Evolutionary conservation across 179 eudicot species (phyloP).

Genomic region (Beta macrorhiza): DNA sequence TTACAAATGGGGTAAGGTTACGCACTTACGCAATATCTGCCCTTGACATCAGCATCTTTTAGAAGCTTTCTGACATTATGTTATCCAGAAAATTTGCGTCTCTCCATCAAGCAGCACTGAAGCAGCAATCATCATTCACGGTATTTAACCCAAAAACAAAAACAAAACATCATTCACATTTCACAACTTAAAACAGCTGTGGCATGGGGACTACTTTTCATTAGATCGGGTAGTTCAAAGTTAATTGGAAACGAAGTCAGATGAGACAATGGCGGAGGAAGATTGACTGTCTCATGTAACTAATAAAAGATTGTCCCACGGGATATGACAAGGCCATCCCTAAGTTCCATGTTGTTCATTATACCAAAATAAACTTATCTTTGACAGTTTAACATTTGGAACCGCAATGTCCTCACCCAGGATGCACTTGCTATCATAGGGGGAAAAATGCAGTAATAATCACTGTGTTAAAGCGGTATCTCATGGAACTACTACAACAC

Average conservation of each 20-base stretch:
- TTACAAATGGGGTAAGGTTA: too few relatives aligned
- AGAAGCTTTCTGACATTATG: too few relatives aligned
- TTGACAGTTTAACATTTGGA: neutral
- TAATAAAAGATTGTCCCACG: neutral
- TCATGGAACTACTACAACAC: too few relatives aligned
- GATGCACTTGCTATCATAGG: neutral
- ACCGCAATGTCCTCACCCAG: neutral
- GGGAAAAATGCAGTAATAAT: too few relatives aligned
- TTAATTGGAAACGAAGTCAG: too few relatives aligned
- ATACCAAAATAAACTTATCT: neutral
- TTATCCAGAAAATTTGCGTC: neutral
- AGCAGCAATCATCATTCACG: neutral
- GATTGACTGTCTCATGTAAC: neutral
- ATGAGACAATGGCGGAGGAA: neutral
- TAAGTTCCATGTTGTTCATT: neutral
- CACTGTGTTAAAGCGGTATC: too few relatives aligned
- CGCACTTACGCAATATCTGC: too few relatives aligned
- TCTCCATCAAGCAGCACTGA: neutral
- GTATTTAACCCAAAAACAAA: too few relatives aligned
- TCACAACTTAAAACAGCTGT: neutral
- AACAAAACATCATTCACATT: neutral
- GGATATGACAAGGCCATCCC: neutral
- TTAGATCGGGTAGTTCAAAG: neutral
- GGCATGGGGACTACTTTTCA: neutral
- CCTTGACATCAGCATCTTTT: too few relatives aligned